Evolutionary conservation across 2,329 filamentous ascomycete genomes (phyloP).

Genomic region (Cytospora schulzeri): DNA sequence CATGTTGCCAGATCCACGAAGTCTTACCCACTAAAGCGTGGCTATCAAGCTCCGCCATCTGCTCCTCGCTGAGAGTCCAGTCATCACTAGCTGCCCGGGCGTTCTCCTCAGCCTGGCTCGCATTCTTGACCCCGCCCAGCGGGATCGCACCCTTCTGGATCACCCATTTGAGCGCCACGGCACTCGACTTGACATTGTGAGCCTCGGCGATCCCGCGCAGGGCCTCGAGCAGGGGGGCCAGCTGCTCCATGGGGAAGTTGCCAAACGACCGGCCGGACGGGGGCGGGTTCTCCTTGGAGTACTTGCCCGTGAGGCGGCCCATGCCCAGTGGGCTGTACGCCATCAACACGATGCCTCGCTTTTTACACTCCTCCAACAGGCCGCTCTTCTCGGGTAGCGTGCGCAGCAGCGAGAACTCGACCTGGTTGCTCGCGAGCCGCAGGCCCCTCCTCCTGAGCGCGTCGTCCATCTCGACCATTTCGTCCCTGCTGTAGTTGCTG

Average conservation of each 20-base stretch:
- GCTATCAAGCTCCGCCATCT: slow-evolving; percentile 44
- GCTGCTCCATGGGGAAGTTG: slow-evolving; percentile 46
- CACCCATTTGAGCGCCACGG: slow-evolving; percentile 47
- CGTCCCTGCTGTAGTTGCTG: slow-evolving; percentile 45
- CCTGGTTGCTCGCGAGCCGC: slow-evolving; percentile 47
- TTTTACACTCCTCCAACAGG: slow-evolving; percentile 43
- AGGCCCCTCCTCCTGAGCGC: slow-evolving; percentile 41
- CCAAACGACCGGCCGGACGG: slow-evolving; percentile 42
- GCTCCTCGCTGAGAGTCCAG: slow-evolving; percentile 44
- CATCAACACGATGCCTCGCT: slow-evolving; percentile 45
- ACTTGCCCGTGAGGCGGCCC: slow-evolving; percentile 44
- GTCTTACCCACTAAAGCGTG: slow-evolving; percentile 44
- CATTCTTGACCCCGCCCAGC: slow-evolving; percentile 44
- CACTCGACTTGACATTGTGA: slow-evolving; percentile 38
- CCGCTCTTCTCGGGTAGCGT: slow-evolving; percentile 44
- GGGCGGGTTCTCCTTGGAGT: slow-evolving; percentile 41
- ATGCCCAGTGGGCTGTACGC: slow-evolving; percentile 45
- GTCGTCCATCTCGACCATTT: slow-evolving; percentile 46
- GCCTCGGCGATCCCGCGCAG: slow-evolving; percentile 41
- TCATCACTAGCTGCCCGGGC: slow-evolving; percentile 39
- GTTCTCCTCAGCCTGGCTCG: slow-evolving; percentile 42
- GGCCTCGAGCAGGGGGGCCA: slow-evolving; percentile 42
- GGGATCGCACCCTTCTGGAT: slow-evolving; percentile 48
- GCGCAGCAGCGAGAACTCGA: slow-evolving; percentile 46
- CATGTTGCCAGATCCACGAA: slow-evolving; percentile 46